Evolutionary conservation across 2,329 filamentous ascomycete genomes (phyloP).

Genomic region (Apiospora hydei): DNA sequence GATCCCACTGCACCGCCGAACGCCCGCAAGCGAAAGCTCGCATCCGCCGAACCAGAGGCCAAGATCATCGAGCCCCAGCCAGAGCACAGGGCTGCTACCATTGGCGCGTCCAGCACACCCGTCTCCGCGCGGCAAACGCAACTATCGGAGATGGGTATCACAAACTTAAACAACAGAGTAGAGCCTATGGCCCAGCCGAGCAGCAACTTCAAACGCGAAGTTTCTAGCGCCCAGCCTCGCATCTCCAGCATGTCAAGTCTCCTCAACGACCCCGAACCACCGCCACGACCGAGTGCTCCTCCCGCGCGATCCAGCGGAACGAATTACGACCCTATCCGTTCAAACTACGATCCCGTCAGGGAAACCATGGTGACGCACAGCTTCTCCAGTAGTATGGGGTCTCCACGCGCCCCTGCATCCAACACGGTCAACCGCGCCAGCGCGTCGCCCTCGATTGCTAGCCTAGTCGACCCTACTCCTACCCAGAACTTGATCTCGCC

Average conservation of each 20-base stretch:
- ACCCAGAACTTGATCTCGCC: conserved; percentile 50
- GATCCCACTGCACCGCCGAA: conserved; percentile 65
- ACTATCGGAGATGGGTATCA: conserved; percentile 47
- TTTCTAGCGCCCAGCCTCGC: conserved; percentile 48
- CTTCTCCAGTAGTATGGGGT: conserved; percentile 54
- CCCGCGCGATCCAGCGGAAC: conserved; percentile 74
- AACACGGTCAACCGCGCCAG: conserved; percentile 73
- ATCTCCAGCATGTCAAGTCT: conserved; percentile 58
- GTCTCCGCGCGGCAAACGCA: conserved; percentile 47
- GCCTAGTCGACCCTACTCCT: conserved; percentile 77
- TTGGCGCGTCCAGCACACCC: conserved; percentile 30
- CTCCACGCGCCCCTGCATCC: conserved; percentile 55
- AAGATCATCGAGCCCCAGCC: background rate
- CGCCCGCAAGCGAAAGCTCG: conserved; percentile 62
- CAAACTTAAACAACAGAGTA: conserved; percentile 34
- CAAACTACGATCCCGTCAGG: conserved; percentile 71
- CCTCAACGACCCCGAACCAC: conserved; percentile 58
- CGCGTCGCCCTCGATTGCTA: conserved; percentile 90
- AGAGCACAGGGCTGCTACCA: conserved; percentile 10
- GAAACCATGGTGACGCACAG: conserved; percentile 61
- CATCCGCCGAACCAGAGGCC: conserved; percentile 43
- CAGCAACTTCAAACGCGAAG: conserved; percentile 59
- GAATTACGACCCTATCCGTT: conserved; percentile 89
- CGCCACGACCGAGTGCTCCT: conserved; percentile 52
- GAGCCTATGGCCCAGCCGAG: conserved; percentile 45